Conservation (phyloP, 306 rosid genomes). For the Dryas drummondii region DNA sequence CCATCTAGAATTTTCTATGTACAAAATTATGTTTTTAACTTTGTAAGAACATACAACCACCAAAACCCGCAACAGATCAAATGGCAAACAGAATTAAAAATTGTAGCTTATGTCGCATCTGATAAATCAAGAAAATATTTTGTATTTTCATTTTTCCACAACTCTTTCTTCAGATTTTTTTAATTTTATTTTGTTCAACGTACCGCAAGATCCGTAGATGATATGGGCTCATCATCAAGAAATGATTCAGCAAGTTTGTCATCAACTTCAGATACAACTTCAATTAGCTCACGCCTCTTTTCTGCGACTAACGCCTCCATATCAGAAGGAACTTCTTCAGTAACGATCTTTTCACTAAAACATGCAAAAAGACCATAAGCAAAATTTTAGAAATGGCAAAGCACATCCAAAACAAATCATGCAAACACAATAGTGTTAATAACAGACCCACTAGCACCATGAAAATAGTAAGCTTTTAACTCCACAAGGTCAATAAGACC, state of each 20-base stretch:
- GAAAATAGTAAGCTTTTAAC: constrained; percentile 79
- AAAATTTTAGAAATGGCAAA: constrained; percentile 7
- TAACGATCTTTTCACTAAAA: constrained; percentile 68
- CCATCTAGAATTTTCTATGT: neutral
- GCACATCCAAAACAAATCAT: neutral
- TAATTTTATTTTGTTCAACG: constrained; percentile 9
- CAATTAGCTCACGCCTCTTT: constrained; percentile 88
- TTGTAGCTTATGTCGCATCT: neutral
- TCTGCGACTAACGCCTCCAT: constrained; percentile 81
- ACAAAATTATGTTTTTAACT: neutral
- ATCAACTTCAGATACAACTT: constrained; percentile 90
- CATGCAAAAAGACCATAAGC: constrained; percentile 21
- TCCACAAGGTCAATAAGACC: constrained; percentile 95
- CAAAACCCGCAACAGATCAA: neutral
- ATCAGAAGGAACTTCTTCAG: constrained; percentile 73
- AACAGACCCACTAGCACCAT: constrained; percentile 82
- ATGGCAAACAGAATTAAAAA: neutral
- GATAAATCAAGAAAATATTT: neutral
- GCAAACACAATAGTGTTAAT: constrained; percentile 15
- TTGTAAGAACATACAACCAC: neutral
- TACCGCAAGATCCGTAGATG: constrained; percentile 86
- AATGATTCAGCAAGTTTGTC: constrained; percentile 95
- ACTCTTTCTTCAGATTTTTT: neutral
- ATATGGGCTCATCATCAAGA: constrained; percentile 79
- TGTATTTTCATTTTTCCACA: neutral